Evolutionary conservation across 257 asterid species (phyloP), one percentile per base, ranked within the genome.

Genomic region (Nicotiana undulata): DNA sequence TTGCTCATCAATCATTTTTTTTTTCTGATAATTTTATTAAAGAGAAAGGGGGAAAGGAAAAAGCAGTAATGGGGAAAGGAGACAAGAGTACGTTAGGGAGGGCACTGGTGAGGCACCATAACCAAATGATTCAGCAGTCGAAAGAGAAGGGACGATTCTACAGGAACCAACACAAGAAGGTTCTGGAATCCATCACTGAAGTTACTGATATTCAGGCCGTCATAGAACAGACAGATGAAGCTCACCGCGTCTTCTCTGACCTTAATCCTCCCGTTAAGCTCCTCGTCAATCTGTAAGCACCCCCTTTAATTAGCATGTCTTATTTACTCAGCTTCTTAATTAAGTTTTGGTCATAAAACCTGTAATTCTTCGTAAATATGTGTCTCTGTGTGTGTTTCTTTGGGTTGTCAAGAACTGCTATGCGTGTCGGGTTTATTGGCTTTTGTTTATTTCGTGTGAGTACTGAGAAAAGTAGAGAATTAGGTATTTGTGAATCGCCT

Each of bases 121-220:
- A 94, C 83, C 97, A 94, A 63, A 94, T 89, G 98, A 70, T 92
- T 20, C 90, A 87, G 82, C 90, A 91, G 83, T 81, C 93, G 55
- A 91, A 90, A 55, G 99, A 91, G 88, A 96, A 91, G 75, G 99
- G 99, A 9, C 84, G 52, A 34, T 72, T 76, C 55, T 94, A 92
- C 86, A 79, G 93, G 77, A 89, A 76, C 87, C 96, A 91, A 80
- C 87, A 91, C 24, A 94, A 91, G 90, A 95, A 92, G 82, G 90
- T 96, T 59, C 90, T 96, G 10, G 98, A 96, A 85, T 96, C 99
- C 76, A 96, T 96, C 44, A 96, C 98, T 65, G 98, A 96, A 76
- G 88, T 96, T 11, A 92, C 83, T 85, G 98, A 96, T 80, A 89
- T 96, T 67, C 98, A 96, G 51, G 98, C 99, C 61, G 91, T 96